These are phyloP conservation scores for Schwanniomyces pseudopolymorphus DNA, from an alignment of 805 yeast species.

Conservation along the genomic window DNA sequence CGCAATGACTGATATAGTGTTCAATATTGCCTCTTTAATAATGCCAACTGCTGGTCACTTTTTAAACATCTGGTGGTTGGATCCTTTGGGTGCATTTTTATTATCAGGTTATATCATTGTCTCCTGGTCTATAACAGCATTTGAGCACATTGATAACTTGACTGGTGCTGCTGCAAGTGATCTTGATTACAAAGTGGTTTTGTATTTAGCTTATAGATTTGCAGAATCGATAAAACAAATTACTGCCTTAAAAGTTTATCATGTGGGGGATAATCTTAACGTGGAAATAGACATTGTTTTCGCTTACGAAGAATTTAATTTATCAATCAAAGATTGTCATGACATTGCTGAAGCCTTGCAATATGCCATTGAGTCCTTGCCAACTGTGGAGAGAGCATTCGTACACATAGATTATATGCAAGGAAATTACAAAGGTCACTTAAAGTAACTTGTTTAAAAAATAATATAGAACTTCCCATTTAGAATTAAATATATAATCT, in stretches of 20 bases:
- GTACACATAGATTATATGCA: slow-evolving; percentile 71
- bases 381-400: slow-evolving; percentile 76
- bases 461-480: not conserved
- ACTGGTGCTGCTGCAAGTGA: slow-evolving; percentile 71
- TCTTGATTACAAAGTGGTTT: slow-evolving; percentile 61
- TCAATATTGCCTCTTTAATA: slow-evolving; percentile 67
- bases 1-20: slow-evolving; percentile 74
- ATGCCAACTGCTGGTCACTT: slow-evolving; percentile 64
- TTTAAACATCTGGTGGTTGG: slow-evolving; percentile 66
- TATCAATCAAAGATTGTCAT: slow-evolving; percentile 65
- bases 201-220: slow-evolving; percentile 67
- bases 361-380: slow-evolving; percentile 75
- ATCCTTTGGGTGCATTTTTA: slow-evolving; percentile 68
- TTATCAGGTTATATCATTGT: slow-evolving; percentile 61
- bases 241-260: slow-evolving; percentile 69
- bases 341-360: slow-evolving; percentile 82
- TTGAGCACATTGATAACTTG: slow-evolving; percentile 71
- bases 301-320: slow-evolving; percentile 38
- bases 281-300: slow-evolving; percentile 76
- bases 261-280: slow-evolving; percentile 73
- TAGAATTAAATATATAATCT: not conserved
- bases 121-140: slow-evolving; percentile 64
- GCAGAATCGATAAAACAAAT: slow-evolving; percentile 64
- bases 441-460: slow-evolving; percentile 16
- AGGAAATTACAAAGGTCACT: slow-evolving; percentile 43